phyloP scores from a whole-genome alignment of 129 eudicot species.

The Scalesia atractyloides region DNA sequence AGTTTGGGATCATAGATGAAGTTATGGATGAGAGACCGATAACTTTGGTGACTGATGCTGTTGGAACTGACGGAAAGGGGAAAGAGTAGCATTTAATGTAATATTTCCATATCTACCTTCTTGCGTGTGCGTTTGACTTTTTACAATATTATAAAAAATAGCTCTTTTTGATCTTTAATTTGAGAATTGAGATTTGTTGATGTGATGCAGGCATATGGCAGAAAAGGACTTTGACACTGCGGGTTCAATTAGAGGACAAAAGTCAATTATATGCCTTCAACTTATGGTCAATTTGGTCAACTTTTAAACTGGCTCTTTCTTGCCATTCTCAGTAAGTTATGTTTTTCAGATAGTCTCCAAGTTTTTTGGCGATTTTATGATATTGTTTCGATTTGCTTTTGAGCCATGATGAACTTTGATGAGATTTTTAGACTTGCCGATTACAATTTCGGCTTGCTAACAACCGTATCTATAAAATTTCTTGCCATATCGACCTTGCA shows the following conservation, averaged over 20 bases:
- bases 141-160: neutral
- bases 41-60: constrained; percentile 79
- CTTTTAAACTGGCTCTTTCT: no score
- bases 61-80: constrained; percentile 55
- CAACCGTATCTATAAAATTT: no score
- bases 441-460: no score
- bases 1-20: constrained; percentile 86
- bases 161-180: neutral
- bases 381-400: no score
- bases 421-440: no score
- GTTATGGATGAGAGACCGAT: constrained; percentile 77
- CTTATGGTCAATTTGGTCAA: no score
- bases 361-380: no score
- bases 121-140: neutral
- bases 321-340: no score
- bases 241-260: neutral
- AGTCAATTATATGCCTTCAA: no score
- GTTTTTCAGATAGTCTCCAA: no score
- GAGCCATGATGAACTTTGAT: no score
- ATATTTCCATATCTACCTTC: constrained; percentile 1
- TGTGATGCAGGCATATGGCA: constrained; percentile 27
- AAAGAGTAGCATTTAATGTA: constrained; percentile 46
- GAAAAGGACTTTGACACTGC: neutral
- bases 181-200: neutral
- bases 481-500: no score